Evolutionary conservation across 768 basidiomycete genomes (phyloP).

Genomic region (Termitomyces sp.): DNA sequence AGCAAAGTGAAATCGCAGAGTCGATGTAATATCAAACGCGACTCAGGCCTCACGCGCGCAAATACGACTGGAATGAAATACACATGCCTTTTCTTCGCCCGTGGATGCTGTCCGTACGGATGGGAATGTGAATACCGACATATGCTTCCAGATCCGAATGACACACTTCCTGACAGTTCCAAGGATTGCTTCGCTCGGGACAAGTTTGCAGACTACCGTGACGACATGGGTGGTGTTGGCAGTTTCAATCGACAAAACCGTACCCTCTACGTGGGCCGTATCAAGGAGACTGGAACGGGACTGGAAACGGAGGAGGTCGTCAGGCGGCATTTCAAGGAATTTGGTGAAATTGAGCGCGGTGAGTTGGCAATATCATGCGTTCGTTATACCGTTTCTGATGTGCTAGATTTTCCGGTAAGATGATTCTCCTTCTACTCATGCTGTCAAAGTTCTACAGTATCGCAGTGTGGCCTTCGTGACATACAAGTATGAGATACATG

Average conservation of each 20-base stretch:
- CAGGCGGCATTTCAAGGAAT: slow-evolving; percentile 89
- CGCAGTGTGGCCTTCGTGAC: slow-evolving; percentile 97
- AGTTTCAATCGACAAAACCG: slow-evolving; percentile 93
- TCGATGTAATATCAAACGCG: slow-evolving; percentile 81
- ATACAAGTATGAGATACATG: slow-evolving; percentile 78
- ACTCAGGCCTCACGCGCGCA: slow-evolving; percentile 91
- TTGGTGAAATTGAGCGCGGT: slow-evolving; percentile 93
- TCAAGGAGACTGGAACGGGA: slow-evolving; percentile 86
- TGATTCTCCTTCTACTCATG: slow-evolving; percentile 21
- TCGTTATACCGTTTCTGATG: background rate
- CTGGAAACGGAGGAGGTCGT: slow-evolving; percentile 91
- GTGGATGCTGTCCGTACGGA: slow-evolving; percentile 97
- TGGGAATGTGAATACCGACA: slow-evolving; percentile 98
- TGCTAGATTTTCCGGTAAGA: slow-evolving; percentile 6
- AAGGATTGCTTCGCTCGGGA: slow-evolving; percentile 97
- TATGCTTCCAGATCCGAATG: slow-evolving; percentile 67
- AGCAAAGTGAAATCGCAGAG: slow-evolving; percentile 95
- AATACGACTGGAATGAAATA: slow-evolving; percentile 92
- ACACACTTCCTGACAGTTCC: slow-evolving; percentile 79
- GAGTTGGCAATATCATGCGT: slow-evolving; percentile 24
- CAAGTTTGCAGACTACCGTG: slow-evolving; percentile 95
- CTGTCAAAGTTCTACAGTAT: slow-evolving; percentile 88
- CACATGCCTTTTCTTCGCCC: slow-evolving; percentile 90
- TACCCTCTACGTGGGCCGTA: slow-evolving; percentile 90
- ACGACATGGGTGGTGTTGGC: slow-evolving; percentile 99